Evolutionary conservation across 768 basidiomycete species (phyloP).

Genomic region (Artomyces pyxidatus): DNA sequence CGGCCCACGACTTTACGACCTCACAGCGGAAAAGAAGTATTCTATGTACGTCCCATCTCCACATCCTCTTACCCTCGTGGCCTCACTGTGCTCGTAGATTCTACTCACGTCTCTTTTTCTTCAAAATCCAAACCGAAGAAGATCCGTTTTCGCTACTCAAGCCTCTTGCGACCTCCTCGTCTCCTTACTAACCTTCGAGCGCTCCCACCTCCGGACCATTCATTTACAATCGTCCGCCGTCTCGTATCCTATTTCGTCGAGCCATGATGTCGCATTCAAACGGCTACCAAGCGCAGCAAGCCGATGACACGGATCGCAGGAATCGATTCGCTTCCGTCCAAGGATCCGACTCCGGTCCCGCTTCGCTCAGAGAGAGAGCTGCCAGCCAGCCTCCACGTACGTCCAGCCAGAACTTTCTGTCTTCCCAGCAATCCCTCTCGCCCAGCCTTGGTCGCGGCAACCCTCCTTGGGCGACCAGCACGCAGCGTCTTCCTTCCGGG

Average conservation of each 20-base stretch:
- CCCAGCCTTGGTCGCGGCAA: slow-evolving; percentile 40
- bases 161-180: slow-evolving; percentile 5
- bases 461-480: slow-evolving; percentile 33
- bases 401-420: slow-evolving; percentile 37
- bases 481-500: slow-evolving; percentile 34
- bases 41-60: slow-evolving; percentile 9
- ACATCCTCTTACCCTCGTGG: neutral
- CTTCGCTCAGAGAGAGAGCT: slow-evolving; percentile 52
- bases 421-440: slow-evolving; percentile 35
- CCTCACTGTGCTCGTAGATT: slow-evolving; percentile 7
- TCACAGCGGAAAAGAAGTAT: slow-evolving; percentile 5
- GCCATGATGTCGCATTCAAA: slow-evolving; percentile 27
- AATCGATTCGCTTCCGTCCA: slow-evolving; percentile 47
- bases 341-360: slow-evolving; percentile 32
- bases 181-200: slow-evolving; percentile 19
- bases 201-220: slow-evolving; percentile 18
- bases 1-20: slow-evolving; percentile 1
- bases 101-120: slow-evolving; percentile 7
- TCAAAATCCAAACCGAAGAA: slow-evolving; percentile 7
- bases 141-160: slow-evolving; percentile 8
- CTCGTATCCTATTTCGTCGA: slow-evolving; percentile 18
- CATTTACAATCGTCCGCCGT: too few species aligned
- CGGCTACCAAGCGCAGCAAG: slow-evolving; percentile 25
- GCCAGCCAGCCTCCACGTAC: slow-evolving; percentile 62
- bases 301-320: slow-evolving; percentile 45